Evolutionary conservation across 306 rosid species (phyloP).

Genomic region (Cucurbita pepo): DNA sequence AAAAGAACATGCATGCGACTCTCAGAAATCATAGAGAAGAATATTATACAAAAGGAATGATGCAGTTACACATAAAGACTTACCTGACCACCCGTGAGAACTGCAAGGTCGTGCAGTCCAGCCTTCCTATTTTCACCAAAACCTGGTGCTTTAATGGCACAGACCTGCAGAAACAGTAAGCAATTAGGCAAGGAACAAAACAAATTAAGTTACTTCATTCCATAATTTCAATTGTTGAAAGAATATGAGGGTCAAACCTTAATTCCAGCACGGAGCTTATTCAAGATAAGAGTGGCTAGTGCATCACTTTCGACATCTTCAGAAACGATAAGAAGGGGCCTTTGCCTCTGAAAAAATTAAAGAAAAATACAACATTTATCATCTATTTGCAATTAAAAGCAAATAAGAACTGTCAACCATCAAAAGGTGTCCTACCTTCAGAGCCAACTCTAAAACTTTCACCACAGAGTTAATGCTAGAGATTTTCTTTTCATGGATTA

Average conservation of each 20-base stretch:
- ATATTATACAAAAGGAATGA: background rate
- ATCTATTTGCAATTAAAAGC: background rate
- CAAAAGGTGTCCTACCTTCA: conserved; percentile 36
- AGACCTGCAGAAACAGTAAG: conserved; percentile 34
- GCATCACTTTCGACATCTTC: conserved; percentile 96
- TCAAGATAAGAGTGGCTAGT: conserved; percentile 66
- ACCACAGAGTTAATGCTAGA: conserved; percentile 59
- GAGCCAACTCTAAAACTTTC: conserved; percentile 77
- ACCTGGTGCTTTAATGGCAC: conserved; percentile 92
- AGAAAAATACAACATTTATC: background rate
- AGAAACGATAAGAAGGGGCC: conserved; percentile 63
- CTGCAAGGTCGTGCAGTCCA: conserved; percentile 70
- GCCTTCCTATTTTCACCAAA: conserved; percentile 88
- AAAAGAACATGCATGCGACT: background rate
- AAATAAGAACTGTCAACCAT: background rate
- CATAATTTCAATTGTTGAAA: background rate
- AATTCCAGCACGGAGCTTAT: conserved; percentile 95
- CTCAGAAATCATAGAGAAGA: background rate
- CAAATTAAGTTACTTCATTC: background rate
- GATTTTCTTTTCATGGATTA: conserved; percentile 92
- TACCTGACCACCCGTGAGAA: conserved; percentile 78
- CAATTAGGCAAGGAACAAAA: background rate
- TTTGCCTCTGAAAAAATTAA: conserved; percentile 44
- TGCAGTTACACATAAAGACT: conserved; percentile 4
- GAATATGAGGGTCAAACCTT: conserved; percentile 35